Evolutionary conservation across 768 basidiomycete species (phyloP).

Genomic region (Clitopilus hobsonii): DNA sequence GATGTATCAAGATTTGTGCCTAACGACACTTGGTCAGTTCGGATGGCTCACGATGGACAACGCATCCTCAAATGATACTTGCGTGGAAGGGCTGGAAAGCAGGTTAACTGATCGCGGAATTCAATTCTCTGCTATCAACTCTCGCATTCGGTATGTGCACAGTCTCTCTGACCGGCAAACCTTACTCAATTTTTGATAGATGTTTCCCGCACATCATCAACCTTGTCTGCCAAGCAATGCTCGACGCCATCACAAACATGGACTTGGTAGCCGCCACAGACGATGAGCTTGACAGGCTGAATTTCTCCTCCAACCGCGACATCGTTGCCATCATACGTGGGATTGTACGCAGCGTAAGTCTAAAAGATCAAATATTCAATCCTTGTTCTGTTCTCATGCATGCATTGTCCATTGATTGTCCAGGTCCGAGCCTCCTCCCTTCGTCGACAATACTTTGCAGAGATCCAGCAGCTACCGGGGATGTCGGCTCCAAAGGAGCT

Average conservation of each 20-base stretch:
- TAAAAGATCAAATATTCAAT: conserved; percentile 1
- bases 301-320: conserved; percentile 7
- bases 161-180: conserved; percentile 1
- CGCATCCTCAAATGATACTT: conserved; percentile 27
- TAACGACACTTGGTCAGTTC: conserved; percentile 21
- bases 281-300: conserved; percentile 2
- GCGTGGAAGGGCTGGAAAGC: conserved; percentile 17
- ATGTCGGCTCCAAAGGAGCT: conserved; percentile 13
- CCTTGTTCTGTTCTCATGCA: no score
- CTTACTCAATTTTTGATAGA: conserved; percentile 10
- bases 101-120: conserved; percentile 14
- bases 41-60: conserved; percentile 33
- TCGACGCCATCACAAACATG: conserved; percentile 18
- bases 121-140: conserved; percentile 14
- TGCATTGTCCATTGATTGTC: neutral
- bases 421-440: conserved; percentile 20
- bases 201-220: conserved; percentile 30
- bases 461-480: conserved; percentile 7
- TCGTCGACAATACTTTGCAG: conserved; percentile 15
- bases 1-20: neutral
- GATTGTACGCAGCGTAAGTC: conserved; percentile 17
- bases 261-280: conserved; percentile 6
- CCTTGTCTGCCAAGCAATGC: conserved; percentile 23
- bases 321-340: conserved; percentile 15
- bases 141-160: conserved; percentile 19